Base-by-base conservation (phyloP, 1,284 basidiomycete species). In the Baeospora myosura region DNA sequence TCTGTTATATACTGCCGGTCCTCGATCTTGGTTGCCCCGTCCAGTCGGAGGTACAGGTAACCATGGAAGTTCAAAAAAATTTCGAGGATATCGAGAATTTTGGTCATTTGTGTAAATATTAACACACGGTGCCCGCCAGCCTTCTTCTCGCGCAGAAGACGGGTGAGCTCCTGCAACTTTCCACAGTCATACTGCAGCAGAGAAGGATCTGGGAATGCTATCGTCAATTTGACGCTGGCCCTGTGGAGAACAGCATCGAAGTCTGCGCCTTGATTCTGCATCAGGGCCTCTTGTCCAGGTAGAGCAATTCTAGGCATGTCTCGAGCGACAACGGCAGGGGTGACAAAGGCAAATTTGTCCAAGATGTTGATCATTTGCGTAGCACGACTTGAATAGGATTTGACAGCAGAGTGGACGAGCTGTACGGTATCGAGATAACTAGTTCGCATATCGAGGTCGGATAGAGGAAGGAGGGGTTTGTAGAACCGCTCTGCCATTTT, bases 51-150 rank as follows among this genome's bases (percentile, higher is more conserved):
- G 60, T 98, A 98, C 4, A 94, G 76, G 59, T 95, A 92, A 0
- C 94, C 95, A 54, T 94, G 91, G 50, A 91, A 83, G 54, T 88
- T 95, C 46, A 98, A 72, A 64, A 95, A 97, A 26, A 84, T 82
- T 59, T 98, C 95, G 38, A 98, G 72, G 43, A 98, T 94, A 61
- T 98, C 94, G 42, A 98, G 72, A 26, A 98, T 87, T 45, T 78
- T 76, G 17, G 94, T 97, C 94, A 98, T 98, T 57, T 98, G 94
- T 0, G 94, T 98, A 61, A 98, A 98, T 53, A 98, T 95, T 37
- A 98, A 72, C 17, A 91, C 76, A 1, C 94, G 85, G 58, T 97
- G 93, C 0, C 91, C 90, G 2, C 79, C 89, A 0, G 78, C 78
- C 56, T 94, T 92, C 58, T 83, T 85, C 55, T 88, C 79, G 17